Evolutionary conservation across 164 flowering plant genomes (phyloP).

Genomic region (Paratinospora sagittata): DNA sequence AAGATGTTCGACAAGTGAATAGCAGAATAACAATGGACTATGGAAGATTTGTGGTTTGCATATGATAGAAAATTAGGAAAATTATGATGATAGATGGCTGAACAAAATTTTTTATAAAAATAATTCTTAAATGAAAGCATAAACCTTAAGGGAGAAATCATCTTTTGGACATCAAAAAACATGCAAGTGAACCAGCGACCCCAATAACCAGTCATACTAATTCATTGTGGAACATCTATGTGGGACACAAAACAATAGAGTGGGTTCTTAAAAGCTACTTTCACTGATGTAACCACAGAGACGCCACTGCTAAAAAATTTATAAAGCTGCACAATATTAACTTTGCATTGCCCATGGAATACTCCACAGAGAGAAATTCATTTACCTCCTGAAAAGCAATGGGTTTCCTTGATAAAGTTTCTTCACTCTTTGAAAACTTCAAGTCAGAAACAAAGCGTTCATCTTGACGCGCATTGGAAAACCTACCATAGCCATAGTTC

Average conservation of each 20-base stretch:
- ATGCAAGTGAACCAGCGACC: background rate
- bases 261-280: background rate
- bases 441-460: constrained; percentile 90
- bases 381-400: constrained; percentile 78
- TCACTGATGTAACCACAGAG: background rate
- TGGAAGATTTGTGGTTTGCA: background rate
- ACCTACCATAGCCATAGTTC: constrained; percentile 52
- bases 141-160: background rate
- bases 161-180: background rate
- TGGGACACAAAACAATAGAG: background rate
- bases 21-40: background rate
- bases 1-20: too few relatives aligned
- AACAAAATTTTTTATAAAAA: too few relatives aligned
- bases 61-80: background rate
- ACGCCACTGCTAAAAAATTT: background rate
- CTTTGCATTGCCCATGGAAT: background rate
- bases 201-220: background rate
- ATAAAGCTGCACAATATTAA: background rate
- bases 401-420: constrained; percentile 77
- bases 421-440: constrained; percentile 84
- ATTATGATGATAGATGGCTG: too few relatives aligned
- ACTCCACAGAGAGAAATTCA: background rate
- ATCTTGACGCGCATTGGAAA: constrained; percentile 54
- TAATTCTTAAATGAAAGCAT: too few relatives aligned
- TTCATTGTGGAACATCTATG: background rate